These are phyloP conservation scores for Marasmius tenuissimus DNA, from an alignment of 1,284 basidiomycete genomes.

Conservation along the genomic window DNA sequence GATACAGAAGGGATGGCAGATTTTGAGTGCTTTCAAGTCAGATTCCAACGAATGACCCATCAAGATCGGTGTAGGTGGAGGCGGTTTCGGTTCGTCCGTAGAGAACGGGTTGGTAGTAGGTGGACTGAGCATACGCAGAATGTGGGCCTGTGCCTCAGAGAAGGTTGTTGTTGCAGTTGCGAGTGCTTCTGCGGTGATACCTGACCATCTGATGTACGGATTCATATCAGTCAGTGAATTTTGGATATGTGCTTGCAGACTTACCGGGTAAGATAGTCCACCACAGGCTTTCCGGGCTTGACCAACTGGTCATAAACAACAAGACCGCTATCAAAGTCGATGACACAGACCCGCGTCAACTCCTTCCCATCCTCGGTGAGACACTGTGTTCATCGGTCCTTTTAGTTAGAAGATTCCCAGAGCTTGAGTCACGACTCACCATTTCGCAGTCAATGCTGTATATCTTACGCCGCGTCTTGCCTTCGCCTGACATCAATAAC, in stretches of 20 bases:
- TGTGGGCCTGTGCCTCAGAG: conserved; percentile 68
- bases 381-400: conserved; percentile 52
- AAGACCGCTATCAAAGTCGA: conserved; percentile 71
- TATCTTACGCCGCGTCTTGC: conserved; percentile 40
- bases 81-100: conserved; percentile 21
- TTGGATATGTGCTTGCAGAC: conserved; percentile 9
- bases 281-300: conserved; percentile 78
- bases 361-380: conserved; percentile 86
- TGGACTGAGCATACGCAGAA: conserved; percentile 59
- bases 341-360: conserved; percentile 79
- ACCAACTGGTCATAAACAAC: conserved; percentile 87
- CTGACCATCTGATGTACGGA: conserved; percentile 69
- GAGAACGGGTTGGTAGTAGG: conserved; percentile 46
- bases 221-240: conserved; percentile 1
- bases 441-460: conserved; percentile 92
- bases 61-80: conserved; percentile 75
- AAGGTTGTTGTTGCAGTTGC: conserved; percentile 72
- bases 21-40: conserved; percentile 81
- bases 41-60: conserved; percentile 95
- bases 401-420: neutral
- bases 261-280: conserved; percentile 86
- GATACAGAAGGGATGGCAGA: conserved; percentile 82
- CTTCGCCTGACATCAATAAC: conserved; percentile 23
- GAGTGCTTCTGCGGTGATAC: conserved; percentile 79
- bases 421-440: conserved; percentile 47